Base-by-base conservation (phyloP, 1,284 basidiomycete species). In the Rhizoctonia solani region DNA sequence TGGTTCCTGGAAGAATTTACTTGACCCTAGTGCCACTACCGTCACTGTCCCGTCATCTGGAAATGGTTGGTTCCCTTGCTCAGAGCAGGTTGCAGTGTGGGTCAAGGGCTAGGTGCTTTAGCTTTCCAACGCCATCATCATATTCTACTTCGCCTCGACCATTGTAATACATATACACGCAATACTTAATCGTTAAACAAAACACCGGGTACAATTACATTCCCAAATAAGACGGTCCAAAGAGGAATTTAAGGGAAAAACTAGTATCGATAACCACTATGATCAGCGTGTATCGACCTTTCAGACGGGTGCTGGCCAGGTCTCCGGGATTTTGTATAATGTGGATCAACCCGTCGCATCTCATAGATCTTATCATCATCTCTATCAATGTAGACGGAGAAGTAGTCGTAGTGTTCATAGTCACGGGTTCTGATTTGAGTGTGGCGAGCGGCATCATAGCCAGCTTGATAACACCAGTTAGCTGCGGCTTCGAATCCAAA, bases 1-100 rank as follows among this genome's bases (percentile, higher is more conserved):
- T 27, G 56, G 56, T 50, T 42, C 66, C 50, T 69, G 68, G 68
- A 69, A 69, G 50, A 67, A 69, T 25, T 34, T 69, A 16, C 54
- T 69, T 25, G 66, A 44, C 32, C 30, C 55, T 39, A 47, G 55
- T 30, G 66, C 21, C 21, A 44, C 32, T 21, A 54, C 67, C 39
- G 47, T 47, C 23, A 29, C n/a, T n/a, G n/a, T 69, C 30, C 34
- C 27, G 30, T 37, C 41, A n/a, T 30, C 47, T 5, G 68, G 68
- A 21, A 21, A 55, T 19, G 69, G 69, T 34, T 42, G 30, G 42
- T 69, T 69, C 55, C 53, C 49, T 32, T 69, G 69, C 29, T 66
- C 69, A 32, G 46, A 46, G n/a, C 56, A 61, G 46, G 44, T 61
- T 13, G 42, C 44, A 8, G 56, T 61, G 25, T 61, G 56, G 56